Evolutionary conservation across 2,329 filamentous ascomycete species (phyloP).

Genomic region (Beauveria brongniartii): DNA sequence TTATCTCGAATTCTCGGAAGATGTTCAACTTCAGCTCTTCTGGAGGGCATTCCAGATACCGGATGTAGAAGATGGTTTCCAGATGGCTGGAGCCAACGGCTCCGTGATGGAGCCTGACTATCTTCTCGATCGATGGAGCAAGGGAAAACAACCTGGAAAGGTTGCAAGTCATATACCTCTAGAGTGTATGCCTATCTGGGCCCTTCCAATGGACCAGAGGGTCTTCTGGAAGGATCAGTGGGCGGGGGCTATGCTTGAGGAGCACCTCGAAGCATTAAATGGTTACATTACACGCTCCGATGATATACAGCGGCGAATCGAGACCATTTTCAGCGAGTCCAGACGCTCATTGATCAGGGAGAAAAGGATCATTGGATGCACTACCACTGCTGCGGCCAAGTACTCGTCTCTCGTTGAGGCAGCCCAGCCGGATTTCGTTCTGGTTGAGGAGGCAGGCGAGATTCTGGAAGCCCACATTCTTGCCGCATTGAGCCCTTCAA

Average conservation of each 20-base stretch:
- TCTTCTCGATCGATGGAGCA: conserved; percentile 45
- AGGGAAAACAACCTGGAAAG: conserved; percentile 35
- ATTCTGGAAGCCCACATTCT: conserved; percentile 59
- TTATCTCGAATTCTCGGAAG: conserved; percentile 5
- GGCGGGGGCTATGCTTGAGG: conserved; percentile 37
- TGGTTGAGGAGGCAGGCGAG: conserved; percentile 68
- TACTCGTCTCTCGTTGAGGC: conserved; percentile 45
- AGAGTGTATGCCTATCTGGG: conserved; percentile 39
- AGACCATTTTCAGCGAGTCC: background rate
- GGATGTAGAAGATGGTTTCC: background rate
- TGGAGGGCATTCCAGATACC: conserved; percentile 6
- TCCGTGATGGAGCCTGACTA: conserved; percentile 27
- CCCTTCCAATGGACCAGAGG: conserved; percentile 32
- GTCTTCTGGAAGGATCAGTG: conserved; percentile 30
- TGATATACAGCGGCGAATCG: background rate
- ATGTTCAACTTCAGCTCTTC: background rate
- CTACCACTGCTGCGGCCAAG: conserved; percentile 62
- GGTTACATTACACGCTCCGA: conserved; percentile 34
- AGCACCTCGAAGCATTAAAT: conserved; percentile 37
- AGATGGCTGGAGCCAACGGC: background rate
- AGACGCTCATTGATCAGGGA: conserved; percentile 36
- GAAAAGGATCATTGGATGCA: conserved; percentile 60
- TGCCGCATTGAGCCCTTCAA: conserved; percentile 45
- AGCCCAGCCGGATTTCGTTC: conserved; percentile 48
- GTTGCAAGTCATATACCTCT: no score